Percentiles rank a stretch among this genome's conserved stretches.
Conservation (phyloP, 495 filamentous ascomycete species). For the Hypoxylon perforatum region DNA sequence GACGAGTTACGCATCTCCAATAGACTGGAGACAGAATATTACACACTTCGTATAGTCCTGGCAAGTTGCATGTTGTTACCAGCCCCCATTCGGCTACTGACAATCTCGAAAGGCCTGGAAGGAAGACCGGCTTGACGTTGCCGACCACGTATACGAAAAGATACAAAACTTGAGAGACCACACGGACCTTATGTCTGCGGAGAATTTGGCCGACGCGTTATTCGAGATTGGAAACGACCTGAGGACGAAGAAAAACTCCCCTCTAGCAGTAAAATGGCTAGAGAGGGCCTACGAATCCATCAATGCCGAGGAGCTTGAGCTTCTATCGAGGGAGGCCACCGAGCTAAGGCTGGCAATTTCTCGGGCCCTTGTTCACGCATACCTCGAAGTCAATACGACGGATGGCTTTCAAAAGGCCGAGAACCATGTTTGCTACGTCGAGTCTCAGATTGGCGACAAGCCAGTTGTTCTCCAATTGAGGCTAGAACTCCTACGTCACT, state of each 20-base stretch:
- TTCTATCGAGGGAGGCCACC: slow-evolving; percentile 66
- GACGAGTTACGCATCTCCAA: slow-evolving; percentile 48
- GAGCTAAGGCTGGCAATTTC: slow-evolving; percentile 75
- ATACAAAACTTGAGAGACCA: slow-evolving; percentile 50
- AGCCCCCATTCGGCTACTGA: slow-evolving; percentile 29
- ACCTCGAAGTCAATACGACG: slow-evolving; percentile 57
- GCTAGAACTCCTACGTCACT: slow-evolving; percentile 69
- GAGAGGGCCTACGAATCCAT: slow-evolving; percentile 72
- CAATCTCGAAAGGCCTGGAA: slow-evolving; percentile 71
- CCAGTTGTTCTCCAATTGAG: slow-evolving; percentile 74
- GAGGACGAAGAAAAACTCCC: slow-evolving; percentile 61
- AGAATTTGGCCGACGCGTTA: slow-evolving; percentile 75
- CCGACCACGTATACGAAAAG: slow-evolving; percentile 80
- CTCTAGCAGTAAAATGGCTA: slow-evolving; percentile 76
- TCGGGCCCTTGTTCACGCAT: slow-evolving; percentile 67
- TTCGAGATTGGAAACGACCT: slow-evolving; percentile 77
- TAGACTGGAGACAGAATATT: slow-evolving; percentile 71
- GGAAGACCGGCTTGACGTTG: slow-evolving; percentile 75
- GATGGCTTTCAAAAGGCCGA: slow-evolving; percentile 65
- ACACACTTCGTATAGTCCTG: slow-evolving; percentile 73
- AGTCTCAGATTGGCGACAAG: slow-evolving; percentile 69
- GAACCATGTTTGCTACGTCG: slow-evolving; percentile 67
- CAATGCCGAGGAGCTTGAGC: slow-evolving; percentile 63
- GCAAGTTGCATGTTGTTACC: slow-evolving; percentile 55
- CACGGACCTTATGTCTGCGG: slow-evolving; percentile 63